Evolutionary conservation across 495 filamentous ascomycete species (phyloP), one percentile per base, ranked within the genome.

Genomic region (Tuber brumale): DNA sequence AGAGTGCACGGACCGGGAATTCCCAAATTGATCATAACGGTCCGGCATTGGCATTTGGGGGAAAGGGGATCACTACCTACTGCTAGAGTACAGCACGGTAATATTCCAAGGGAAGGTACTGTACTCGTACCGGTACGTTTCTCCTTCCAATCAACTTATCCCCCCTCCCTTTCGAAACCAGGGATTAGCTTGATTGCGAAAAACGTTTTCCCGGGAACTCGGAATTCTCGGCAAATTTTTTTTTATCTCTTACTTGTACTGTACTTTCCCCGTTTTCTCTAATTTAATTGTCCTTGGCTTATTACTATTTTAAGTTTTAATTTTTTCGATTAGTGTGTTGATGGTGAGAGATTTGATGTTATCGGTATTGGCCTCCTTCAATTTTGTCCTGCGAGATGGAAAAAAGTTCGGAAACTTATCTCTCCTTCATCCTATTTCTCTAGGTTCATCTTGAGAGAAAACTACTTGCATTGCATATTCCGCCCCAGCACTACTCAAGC

Each of bases 21-120:
- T 61, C 51, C 51, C n/a, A 23, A 31, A 61, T 61, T 4, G n/a
- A 61, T 31, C 51, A 27, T 16, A 61, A 61, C 51, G 51, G 51
- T 61, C n/a, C n/a, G 51, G 51, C 51, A 31, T 61, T 61, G 51
- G n/a, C 51, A 27, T 57, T 61, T 61, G n/a, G 51, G 51, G n/a
- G n/a, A n/a, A 61, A 61, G 3, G 51, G 51, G 51, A 3, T 14
- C 10, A 27, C 12, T 31, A 1, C 3, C n/a, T 61, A 8, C 31
- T 31, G 6, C 23, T 27, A 1, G 7, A 10, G 10, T 48, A 48
- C 7, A 3, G 21, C 21, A 23, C 48, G 21, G 48, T n/a, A 31
- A 61, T n/a, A n/a, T 12, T 31, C 51, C 12, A 14, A 31, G 51
- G n/a, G 51, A 61, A 61, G 2, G 51, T 61, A n/a, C 8, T 23